Base-by-base conservation (phyloP, 2,329 filamentous ascomycete genomes). In the Colletotrichum magnum region DNA sequence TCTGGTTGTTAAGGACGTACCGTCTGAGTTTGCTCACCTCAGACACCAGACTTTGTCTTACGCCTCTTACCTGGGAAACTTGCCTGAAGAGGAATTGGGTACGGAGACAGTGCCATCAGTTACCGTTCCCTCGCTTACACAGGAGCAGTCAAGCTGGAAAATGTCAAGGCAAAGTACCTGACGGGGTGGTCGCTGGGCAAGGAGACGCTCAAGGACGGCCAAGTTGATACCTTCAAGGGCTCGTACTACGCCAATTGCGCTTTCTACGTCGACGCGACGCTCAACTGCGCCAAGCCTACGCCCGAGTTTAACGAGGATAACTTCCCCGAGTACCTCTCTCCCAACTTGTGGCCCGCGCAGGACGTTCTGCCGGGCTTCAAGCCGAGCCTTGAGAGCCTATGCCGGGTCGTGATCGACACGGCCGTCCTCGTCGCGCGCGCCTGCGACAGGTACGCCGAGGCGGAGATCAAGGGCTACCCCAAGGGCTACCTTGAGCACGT, bases 401-500 rank as follows among this genome's bases (percentile, higher is more conserved):
- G 95, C 79, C 85, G 84, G 0, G 82, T 98, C 71, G 94, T 98
- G 75, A 97, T 98, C 73, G 94, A 98, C 75, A 93, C 92, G 0
- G 96, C 94, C 1, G 93, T 92, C 4, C 85, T 98, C 9, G 96
- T 99, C 6, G 96, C 96, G 1, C 85, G 90, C n/a, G 94, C 93
- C 4, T 98, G 95, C 80, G 95, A 98, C 82, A 88, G 87, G 64
- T 98, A 94, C 80, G 96, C 95, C 2, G 87, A 90, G 77, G 86
- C 88, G 65, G 93, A 97, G 72, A 93, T 98, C 51, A 83, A 89
- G 0, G 92, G 86, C 2, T 98, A 98, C 77, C 89, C 89, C 56
- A 77, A 82, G 4, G 93, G 92, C 1, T 98, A 97, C 76, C 85
- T 99, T 4, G 94, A 98, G 82, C 89, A 90, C 62, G 93, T 98